Base-by-base conservation (phyloP, 768 basidiomycete genomes). In the Multifurca ochricompacta region DNA sequence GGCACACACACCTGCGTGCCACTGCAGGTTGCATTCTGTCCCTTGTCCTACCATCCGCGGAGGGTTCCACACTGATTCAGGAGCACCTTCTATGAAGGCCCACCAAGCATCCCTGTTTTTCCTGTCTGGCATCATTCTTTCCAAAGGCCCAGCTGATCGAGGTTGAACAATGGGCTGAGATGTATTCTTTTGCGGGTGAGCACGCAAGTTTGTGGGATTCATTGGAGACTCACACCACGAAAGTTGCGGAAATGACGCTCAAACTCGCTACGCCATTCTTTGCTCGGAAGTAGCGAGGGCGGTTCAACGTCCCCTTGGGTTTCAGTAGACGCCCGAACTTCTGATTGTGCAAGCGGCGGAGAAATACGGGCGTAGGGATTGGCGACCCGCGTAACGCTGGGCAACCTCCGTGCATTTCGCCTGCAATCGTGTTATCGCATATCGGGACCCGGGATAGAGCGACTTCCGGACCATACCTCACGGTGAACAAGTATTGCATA, bases 81-180 rank as follows among this genome's bases (percentile, higher is more conserved):
- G 81, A 59, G 73, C 72, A 31, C 87, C 89, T 41, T 79, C 71
- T 5, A 91, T 68, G 59, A 82, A 91, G 14, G 77, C 75, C 89
- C 89, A 91, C 89, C 89, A 91, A 16, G 73, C 68, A 58, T 87
- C 84, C 51, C 89, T 75, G 54, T 87, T 81, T 63, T 77, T 82
- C 64, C 76, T 83, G 46, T 85, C 82, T 23, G 88, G 88, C 56
- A 88, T 76, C 37, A 74, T 53, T 57, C 70, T 76, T 14, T 56
- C 65, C 13, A 27, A 25, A 62, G 51, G 66, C 62, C 43, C 66
- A 59, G 51, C 68, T 55, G 48, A 64, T 59, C 72, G 69, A 40
- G 79, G 73, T 59, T 73, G 68, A 34, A 78, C 77, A 2, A 81
- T 81, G 18, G 82, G 73, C 66, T 89, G 87, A 28, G 68, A 68